Percentiles rank a stretch among this genome's conserved stretches.
phyloP scores from a whole-genome alignment of 768 basidiomycete species.

The Pisolithus albus region DNA sequence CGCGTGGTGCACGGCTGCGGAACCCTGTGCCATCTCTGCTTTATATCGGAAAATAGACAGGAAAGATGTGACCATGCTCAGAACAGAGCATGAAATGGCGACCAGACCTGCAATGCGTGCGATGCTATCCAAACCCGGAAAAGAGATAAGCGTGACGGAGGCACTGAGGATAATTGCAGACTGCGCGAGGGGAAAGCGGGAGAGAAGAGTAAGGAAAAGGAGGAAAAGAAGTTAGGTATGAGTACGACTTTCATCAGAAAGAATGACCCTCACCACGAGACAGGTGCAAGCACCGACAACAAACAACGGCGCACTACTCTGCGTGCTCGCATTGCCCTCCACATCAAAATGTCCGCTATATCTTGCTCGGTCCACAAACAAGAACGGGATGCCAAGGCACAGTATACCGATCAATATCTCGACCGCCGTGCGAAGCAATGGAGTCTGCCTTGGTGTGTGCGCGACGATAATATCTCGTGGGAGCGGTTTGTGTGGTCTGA shows the following conservation, averaged over 20 bases:
- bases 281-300: constrained; percentile 60
- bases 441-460: constrained; percentile 22
- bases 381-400: constrained; percentile 74
- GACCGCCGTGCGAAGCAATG: constrained; percentile 43
- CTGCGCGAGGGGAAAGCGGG: constrained; percentile 30
- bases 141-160: constrained; percentile 73
- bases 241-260: constrained; percentile 9
- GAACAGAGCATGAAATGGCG: constrained; percentile 60
- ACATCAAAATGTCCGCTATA: constrained; percentile 48
- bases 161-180: constrained; percentile 77
- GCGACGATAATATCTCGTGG: constrained; percentile 43
- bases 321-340: constrained; percentile 39
- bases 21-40: constrained; percentile 50
- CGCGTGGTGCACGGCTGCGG: constrained; percentile 29
- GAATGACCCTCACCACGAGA: constrained; percentile 44
- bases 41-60: constrained; percentile 67
- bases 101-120: constrained; percentile 60
- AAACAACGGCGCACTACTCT: constrained; percentile 50
- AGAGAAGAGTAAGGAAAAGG: no score
- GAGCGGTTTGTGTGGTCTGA: constrained; percentile 62
- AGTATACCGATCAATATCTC: constrained; percentile 57
- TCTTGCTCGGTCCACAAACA: constrained; percentile 53
- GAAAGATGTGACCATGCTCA: constrained; percentile 63
- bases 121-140: constrained; percentile 64
- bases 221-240: constrained; percentile 10